phyloP scores from a whole-genome alignment of 73 alveolate genomes.

The Symbiodinium pilosum region DNA sequence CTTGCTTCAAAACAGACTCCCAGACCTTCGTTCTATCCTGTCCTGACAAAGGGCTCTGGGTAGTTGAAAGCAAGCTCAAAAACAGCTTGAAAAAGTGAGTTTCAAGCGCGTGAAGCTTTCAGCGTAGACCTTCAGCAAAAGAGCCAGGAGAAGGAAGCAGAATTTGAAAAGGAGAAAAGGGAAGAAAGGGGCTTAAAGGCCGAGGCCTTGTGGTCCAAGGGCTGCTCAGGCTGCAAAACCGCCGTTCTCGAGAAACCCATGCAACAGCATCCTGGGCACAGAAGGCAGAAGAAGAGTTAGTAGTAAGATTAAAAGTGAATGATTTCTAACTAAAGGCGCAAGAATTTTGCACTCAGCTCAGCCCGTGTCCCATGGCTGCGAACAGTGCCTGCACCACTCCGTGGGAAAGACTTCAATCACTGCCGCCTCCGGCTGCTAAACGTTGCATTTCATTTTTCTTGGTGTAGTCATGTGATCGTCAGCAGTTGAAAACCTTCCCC shows the following conservation, averaged over 20 bases:
- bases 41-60: slow-evolving; percentile 46
- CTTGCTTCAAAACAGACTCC: slow-evolving; percentile 51
- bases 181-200: neutral
- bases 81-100: neutral
- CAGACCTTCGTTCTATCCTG: slow-evolving; percentile 52
- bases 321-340: neutral
- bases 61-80: too few species aligned
- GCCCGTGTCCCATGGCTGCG: neutral
- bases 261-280: slow-evolving; percentile 76
- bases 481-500: too few species aligned
- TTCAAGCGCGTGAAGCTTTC: slow-evolving; percentile 29
- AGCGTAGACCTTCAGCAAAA: slow-evolving; percentile 45
- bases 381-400: neutral
- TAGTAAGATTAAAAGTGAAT: neutral
- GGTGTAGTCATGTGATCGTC: too few species aligned
- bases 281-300: neutral
- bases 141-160: too few species aligned
- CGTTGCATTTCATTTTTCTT: too few species aligned
- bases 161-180: too few species aligned
- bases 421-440: too few species aligned
- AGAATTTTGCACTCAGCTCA: too few species aligned
- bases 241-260: neutral
- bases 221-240: slow-evolving; percentile 63
- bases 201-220: slow-evolving; percentile 69
- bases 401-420: too few species aligned